Percentiles rank a stretch among this genome's conserved stretches.
These are phyloP conservation scores for Flaveria ramosissima DNA, from an alignment of 129 eudicot species.

Conservation along the genomic window DNA sequence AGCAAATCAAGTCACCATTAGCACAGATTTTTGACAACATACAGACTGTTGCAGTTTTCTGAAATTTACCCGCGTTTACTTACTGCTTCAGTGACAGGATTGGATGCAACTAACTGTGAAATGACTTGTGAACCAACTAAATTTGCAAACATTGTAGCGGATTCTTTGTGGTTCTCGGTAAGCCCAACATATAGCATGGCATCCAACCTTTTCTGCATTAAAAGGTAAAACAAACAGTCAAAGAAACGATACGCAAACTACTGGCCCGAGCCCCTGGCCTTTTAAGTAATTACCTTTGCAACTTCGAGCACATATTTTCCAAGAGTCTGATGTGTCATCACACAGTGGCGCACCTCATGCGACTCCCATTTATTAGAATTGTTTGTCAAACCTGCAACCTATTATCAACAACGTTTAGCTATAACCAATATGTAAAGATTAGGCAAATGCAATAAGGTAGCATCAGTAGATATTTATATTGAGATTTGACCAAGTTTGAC, in stretches of 20 bases:
- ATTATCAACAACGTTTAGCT: conserved; percentile 24
- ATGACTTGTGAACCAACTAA: conserved; percentile 90
- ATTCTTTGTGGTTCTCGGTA: conserved; percentile 84
- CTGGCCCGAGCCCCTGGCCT: background rate
- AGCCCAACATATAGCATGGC: conserved; percentile 93
- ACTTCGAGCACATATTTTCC: conserved; percentile 87
- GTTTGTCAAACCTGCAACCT: conserved; percentile 93
- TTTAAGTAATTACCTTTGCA: conserved; percentile 69
- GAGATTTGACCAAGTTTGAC: background rate
- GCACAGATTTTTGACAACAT: background rate
- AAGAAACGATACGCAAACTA: background rate
- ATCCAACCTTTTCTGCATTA: conserved; percentile 88
- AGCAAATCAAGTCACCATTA: conserved; percentile 30
- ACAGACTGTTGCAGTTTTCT: background rate
- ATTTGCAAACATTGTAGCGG: conserved; percentile 82
- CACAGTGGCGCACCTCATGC: conserved; percentile 90
- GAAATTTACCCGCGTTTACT: conserved; percentile 36
- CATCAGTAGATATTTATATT: background rate
- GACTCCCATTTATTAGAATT: conserved; percentile 63
- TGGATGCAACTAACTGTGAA: conserved; percentile 53
- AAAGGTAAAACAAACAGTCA: conserved; percentile 27
- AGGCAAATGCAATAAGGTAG: background rate
- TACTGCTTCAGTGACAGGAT: conserved; percentile 31
- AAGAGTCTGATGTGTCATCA: conserved; percentile 61
- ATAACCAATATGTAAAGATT: background rate